Evolutionary conservation across 371 early-diverging fungal genomes (phyloP).

Genomic region (Mucor circinelloides): DNA sequence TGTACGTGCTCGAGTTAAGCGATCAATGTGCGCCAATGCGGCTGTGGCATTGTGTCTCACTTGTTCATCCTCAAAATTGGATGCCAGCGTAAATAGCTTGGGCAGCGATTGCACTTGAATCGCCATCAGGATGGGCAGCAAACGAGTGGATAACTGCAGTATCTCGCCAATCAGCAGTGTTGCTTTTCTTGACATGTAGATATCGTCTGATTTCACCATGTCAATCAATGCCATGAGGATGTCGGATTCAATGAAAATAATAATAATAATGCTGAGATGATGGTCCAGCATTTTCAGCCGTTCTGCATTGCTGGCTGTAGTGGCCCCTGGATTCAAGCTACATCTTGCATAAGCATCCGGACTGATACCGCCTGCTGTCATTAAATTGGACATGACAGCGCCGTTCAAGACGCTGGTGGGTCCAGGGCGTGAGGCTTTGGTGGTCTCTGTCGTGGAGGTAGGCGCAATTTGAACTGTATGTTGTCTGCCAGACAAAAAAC

Average conservation of each 20-base stretch:
- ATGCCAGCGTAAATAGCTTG: constrained; percentile 74
- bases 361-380: constrained; percentile 34
- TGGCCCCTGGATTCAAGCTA: constrained; percentile 13
- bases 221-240: constrained; percentile 68
- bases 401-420: constrained; percentile 23
- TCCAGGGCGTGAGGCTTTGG: constrained; percentile 15
- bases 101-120: constrained; percentile 73
- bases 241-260: constrained; percentile 81
- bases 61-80: constrained; percentile 75
- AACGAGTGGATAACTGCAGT: constrained; percentile 69
- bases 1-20: constrained; percentile 47
- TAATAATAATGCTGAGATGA: constrained; percentile 70
- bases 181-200: constrained; percentile 60
- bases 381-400: constrained; percentile 26
- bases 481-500: constrained; percentile 52
- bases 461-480: constrained; percentile 51
- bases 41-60: constrained; percentile 76
- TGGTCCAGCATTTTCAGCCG: constrained; percentile 71
- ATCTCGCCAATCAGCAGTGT: constrained; percentile 78
- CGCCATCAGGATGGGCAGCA: constrained; percentile 65
- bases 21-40: constrained; percentile 78
- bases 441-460: constrained; percentile 10
- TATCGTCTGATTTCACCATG: constrained; percentile 57
- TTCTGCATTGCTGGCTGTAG: constrained; percentile 41
- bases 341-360: constrained; percentile 24